Evolutionary conservation across 1,284 basidiomycete genomes (phyloP).

Genomic region (Pisolithus thermaeus): DNA sequence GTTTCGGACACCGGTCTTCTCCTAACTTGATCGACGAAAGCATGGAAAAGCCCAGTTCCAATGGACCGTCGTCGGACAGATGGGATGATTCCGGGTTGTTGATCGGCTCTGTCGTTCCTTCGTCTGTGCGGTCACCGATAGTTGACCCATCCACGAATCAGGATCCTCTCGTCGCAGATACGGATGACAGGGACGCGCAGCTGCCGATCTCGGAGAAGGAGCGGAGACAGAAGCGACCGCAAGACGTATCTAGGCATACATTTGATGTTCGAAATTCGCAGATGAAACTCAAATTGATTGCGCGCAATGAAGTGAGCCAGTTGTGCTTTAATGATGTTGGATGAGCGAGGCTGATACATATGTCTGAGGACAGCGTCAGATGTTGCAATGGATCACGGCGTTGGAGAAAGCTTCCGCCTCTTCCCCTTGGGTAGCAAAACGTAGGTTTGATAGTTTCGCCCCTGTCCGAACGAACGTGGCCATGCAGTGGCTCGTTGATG

Average conservation of each 20-base stretch:
- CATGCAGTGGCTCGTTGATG: conserved; percentile 99
- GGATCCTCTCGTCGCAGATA: conserved; percentile 41
- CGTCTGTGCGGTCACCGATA: conserved; percentile 42
- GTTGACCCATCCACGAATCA: conserved; percentile 72
- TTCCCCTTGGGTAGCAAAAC: conserved; percentile 76
- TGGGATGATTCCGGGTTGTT: conserved; percentile 22
- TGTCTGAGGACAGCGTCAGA: conserved; percentile 63
- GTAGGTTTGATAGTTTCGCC: conserved; percentile 92
- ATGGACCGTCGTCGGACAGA: conserved; percentile 8
- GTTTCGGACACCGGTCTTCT: conserved; percentile 17
- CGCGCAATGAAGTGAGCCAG: conserved; percentile 72
- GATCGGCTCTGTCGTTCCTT: conserved; percentile 31
- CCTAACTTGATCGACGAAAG: conserved; percentile 7
- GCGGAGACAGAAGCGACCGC: conserved; percentile 38
- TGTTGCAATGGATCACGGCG: conserved; percentile 96
- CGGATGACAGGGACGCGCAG: conserved; percentile 24
- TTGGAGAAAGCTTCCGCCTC: conserved; percentile 78
- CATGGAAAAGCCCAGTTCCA: conserved; percentile 1
- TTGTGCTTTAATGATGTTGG: neutral
- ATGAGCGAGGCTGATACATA: conserved; percentile 2
- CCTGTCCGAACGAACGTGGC: conserved; percentile 91
- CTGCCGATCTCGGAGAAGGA: conserved; percentile 27
- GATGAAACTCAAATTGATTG: conserved; percentile 81
- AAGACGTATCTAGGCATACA: conserved; percentile 82
- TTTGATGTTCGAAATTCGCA: conserved; percentile 94